Evolutionary conservation across 2,329 filamentous ascomycete genomes (phyloP).

Genomic region (Fusarium beomiforme): DNA sequence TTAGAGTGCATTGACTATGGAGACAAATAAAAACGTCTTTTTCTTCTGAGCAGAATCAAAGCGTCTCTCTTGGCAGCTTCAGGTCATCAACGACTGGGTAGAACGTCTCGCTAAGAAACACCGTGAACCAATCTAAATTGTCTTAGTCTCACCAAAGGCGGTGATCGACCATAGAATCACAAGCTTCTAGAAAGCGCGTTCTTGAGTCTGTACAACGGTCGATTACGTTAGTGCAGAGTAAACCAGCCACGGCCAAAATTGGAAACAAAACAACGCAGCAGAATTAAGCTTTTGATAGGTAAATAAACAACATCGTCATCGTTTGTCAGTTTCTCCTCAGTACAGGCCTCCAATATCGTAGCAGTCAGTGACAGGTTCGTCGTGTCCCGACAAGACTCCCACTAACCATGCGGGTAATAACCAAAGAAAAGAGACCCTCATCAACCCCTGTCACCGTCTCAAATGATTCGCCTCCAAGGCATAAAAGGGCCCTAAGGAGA

Average conservation of each 20-base stretch:
- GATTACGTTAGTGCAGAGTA: constrained; percentile 1
- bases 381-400: constrained; percentile 1
- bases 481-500: constrained; percentile 16
- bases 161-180: constrained; percentile 4
- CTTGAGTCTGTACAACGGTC: constrained; percentile 12
- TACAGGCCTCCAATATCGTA: constrained; percentile 7
- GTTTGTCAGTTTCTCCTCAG: background rate
- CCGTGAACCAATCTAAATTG: background rate
- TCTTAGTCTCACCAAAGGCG: background rate
- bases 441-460: constrained; percentile 17
- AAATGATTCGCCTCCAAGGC: constrained; percentile 31
- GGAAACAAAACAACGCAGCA: background rate
- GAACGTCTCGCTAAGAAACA: background rate
- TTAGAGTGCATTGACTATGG: background rate
- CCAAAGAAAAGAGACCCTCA: background rate
- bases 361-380: background rate
- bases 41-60: background rate
- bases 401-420: constrained; percentile 21
- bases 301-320: constrained; percentile 16
- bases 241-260: constrained; percentile 2
- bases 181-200: constrained; percentile 20
- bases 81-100: background rate
- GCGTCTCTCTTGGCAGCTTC: background rate
- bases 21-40: background rate
- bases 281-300: constrained; percentile 1